These are phyloP conservation scores for Cladophialophora chaetospira DNA, from an alignment of 2,329 filamentous ascomycete species.

Conservation along the genomic window DNA sequence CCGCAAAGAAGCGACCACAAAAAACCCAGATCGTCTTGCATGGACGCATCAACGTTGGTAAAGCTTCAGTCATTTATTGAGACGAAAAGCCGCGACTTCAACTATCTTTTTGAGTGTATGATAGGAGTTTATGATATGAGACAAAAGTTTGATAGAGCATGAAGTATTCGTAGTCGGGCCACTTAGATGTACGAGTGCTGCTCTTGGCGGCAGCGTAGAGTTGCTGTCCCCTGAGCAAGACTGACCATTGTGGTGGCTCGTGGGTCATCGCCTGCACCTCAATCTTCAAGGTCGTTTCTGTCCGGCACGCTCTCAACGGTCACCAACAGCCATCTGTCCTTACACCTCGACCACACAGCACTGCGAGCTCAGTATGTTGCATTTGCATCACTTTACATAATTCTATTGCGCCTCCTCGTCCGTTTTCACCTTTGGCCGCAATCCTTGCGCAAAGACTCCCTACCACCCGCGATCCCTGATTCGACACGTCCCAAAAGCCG, in stretches of 20 bases:
- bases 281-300: constrained; percentile 16
- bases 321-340: constrained; percentile 25
- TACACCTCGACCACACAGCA: constrained; percentile 14
- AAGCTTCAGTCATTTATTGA: too few species aligned
- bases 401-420: constrained; percentile 12
- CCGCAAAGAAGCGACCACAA: too few species aligned
- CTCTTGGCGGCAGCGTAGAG: neutral
- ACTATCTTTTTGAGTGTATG: too few species aligned
- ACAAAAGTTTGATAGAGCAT: neutral
- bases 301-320: constrained; percentile 15
- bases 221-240: neutral
- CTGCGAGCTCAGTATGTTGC: constrained; percentile 22
- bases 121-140: too few species aligned
- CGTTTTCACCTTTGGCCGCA: constrained; percentile 1
- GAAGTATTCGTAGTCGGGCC: neutral
- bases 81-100: too few species aligned
- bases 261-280: constrained; percentile 15
- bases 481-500: constrained; percentile 5
- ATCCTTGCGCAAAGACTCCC: constrained; percentile 19
- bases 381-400: constrained; percentile 21
- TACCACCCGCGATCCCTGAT: constrained; percentile 16
- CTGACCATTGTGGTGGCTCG: neutral
- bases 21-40: too few species aligned
- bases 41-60: too few species aligned
- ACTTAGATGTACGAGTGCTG: neutral